Evolutionary conservation across 805 yeast genomes (phyloP), one percentile per base, ranked within the genome.

Genomic region (Starmerella kuoi): DNA sequence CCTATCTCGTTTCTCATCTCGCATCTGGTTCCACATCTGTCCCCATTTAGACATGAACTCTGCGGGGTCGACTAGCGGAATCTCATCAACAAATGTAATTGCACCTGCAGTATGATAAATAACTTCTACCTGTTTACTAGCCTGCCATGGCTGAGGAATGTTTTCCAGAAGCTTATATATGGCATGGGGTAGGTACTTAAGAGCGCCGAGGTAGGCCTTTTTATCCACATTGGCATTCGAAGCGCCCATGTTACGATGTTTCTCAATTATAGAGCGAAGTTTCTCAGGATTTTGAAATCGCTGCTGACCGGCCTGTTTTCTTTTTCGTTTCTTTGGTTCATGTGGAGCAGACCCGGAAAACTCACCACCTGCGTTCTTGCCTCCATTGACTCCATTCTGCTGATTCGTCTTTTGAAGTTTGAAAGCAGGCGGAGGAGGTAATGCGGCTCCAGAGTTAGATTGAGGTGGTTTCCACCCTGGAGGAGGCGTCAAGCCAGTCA

Each of bases 61-160:
- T 0, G 96, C 95, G 55, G 83, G 94, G 15, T 85, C 79, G 3
- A 91, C 97, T 51, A 94, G 67, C 0, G 97, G 96, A 3, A 73
- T 69, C 57, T 91, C 97, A 58, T 88, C 79, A 18, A 91, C 95
- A 67, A 91, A 86, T 0, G 98, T 85, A 17, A 91, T 79, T 12
- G 98, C 96, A 21, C 98, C 98, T 0, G 91, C 76, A 18, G 72
- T 71, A 56, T 91, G 99, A 58, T 91, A 91, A 32, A 88, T 61
- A 5, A 88, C 97, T 44, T 73, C 76, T 19, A 91, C 97, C 34
- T 82, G 93, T 47, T 82, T 82, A 1, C 72, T 65, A 40, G 75
- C 73, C 59, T 91, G 97, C 99, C 99, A 91, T 1, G 99, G 99
- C 58, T 86, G 94, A 0, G 99, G 99, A 88, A 91, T 88, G 56